phyloP scores from a whole-genome alignment of 305 asterid species.

The Fraxinus floribunda region DNA sequence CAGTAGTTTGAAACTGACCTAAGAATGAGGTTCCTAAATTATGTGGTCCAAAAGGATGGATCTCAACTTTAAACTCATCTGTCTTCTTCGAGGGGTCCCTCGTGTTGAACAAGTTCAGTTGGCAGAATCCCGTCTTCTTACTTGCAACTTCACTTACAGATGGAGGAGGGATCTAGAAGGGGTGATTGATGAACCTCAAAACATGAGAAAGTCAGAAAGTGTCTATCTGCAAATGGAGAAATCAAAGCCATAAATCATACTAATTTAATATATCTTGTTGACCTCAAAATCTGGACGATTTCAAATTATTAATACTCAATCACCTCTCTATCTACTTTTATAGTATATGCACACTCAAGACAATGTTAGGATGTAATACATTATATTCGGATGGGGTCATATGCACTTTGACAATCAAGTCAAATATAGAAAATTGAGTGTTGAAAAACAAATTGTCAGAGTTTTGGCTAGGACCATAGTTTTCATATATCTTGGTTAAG shows the following conservation, averaged over 20 bases:
- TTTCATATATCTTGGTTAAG: too few relatives aligned
- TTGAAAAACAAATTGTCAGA: too few relatives aligned
- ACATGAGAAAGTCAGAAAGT: neutral
- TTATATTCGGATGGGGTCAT: too few relatives aligned
- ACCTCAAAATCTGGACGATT: too few relatives aligned
- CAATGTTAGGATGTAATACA: too few relatives aligned
- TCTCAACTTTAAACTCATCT: slow-evolving; percentile 5
- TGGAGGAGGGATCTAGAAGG: slow-evolving; percentile 13
- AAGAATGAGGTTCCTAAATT: slow-evolving; percentile 12
- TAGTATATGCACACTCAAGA: too few relatives aligned
- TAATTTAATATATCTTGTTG: neutral
- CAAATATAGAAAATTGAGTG: too few relatives aligned
- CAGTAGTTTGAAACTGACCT: slow-evolving; percentile 20
- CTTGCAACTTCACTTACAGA: neutral
- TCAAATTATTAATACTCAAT: too few relatives aligned
- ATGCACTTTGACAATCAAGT: too few relatives aligned
- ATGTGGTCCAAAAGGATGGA: slow-evolving; percentile 21
- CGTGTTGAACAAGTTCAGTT: neutral
- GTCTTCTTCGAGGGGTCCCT: slow-evolving; percentile 17
- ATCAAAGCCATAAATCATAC: neutral
- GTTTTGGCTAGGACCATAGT: too few relatives aligned
- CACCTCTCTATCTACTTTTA: too few relatives aligned
- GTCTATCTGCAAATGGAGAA: slow-evolving; percentile 21
- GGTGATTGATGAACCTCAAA: neutral
- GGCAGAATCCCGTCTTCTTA: slow-evolving; percentile 3